A percentile compares a stretch with the other conserved stretches of the same genome.
Conservation (phyloP, 2,329 filamentous ascomycete genomes). For the Hysterium pulicare region DNA sequence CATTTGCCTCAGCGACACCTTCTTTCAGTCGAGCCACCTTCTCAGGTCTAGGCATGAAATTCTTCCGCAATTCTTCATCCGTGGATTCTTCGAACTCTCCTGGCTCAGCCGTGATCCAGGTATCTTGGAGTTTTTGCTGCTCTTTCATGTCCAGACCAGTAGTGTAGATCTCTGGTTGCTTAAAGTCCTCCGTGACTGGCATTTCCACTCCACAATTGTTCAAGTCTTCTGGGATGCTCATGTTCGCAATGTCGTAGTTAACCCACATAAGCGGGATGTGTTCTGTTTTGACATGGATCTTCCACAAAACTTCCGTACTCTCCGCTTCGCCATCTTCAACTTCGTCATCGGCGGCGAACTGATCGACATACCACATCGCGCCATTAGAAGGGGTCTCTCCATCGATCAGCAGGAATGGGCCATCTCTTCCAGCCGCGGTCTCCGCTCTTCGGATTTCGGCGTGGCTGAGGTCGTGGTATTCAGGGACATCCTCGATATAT, state of each 20-base stretch:
- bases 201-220: conserved; percentile 1
- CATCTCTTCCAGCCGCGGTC: conserved; percentile 1
- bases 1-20: conserved; percentile 4
- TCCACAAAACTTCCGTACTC: conserved; percentile 7
- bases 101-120: conserved; percentile 8
- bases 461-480: conserved; percentile 4
- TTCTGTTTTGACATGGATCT: conserved; percentile 11
- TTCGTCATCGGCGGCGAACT: conserved; percentile 6
- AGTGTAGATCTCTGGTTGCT: conserved; percentile 2
- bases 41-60: conserved; percentile 6
- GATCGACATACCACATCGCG: conserved; percentile 9
- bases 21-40: conserved; percentile 7
- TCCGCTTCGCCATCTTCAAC: conserved; percentile 10
- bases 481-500: conserved; percentile 8
- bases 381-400: conserved; percentile 6
- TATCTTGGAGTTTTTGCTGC: conserved; percentile 3
- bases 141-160: conserved; percentile 5
- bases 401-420: conserved; percentile 8
- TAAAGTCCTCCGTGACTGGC: conserved; percentile 4
- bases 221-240: conserved; percentile 8
- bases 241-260: conserved; percentile 5
- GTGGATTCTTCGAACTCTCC: conserved; percentile 8
- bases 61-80: not conserved
- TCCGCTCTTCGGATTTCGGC: conserved; percentile 4
- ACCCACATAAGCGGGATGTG: conserved; percentile 6